Conservation (phyloP, 192 early-diverging fungal species). For the Chytriomyces sp. region DNA sequence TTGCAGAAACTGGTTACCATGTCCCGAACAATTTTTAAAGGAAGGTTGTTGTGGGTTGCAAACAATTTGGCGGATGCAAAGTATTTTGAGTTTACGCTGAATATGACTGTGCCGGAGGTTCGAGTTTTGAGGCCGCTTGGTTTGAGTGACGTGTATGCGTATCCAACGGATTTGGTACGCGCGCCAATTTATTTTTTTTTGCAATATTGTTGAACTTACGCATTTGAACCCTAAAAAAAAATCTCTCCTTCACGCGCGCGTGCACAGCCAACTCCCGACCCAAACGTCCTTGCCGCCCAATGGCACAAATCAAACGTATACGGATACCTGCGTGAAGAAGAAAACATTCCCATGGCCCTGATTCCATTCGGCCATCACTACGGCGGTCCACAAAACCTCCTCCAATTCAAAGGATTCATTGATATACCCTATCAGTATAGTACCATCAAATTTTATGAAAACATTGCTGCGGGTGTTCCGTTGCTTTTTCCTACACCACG, state of each 20-base stretch:
- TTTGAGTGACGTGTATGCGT: background rate
- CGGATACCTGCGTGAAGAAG: background rate
- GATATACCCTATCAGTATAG: constrained; percentile 29
- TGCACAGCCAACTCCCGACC: constrained; percentile 6
- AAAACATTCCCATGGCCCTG: background rate
- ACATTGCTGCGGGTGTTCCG: constrained; percentile 20
- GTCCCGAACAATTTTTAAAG: background rate
- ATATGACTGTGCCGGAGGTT: background rate
- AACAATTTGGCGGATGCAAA: background rate
- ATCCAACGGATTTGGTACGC: constrained; percentile 23
- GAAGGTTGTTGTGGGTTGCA: background rate
- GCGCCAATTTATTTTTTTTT: background rate
- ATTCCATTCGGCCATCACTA: constrained; percentile 22
- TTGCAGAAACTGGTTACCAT: background rate
- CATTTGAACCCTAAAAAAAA: background rate
- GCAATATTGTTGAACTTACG: background rate
- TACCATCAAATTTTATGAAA: constrained; percentile 36
- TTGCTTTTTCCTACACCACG: constrained; percentile 12
- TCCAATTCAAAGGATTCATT: constrained; percentile 26
- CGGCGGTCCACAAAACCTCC: constrained; percentile 17
- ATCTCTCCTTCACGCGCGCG: no score
- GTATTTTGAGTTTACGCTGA: background rate
- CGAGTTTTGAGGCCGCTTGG: background rate
- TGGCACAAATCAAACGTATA: constrained; percentile 7
- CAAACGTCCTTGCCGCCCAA: background rate